Conservation (phyloP, 352 stramenopile genomes). For the Phytophthora boehmeriae region DNA sequence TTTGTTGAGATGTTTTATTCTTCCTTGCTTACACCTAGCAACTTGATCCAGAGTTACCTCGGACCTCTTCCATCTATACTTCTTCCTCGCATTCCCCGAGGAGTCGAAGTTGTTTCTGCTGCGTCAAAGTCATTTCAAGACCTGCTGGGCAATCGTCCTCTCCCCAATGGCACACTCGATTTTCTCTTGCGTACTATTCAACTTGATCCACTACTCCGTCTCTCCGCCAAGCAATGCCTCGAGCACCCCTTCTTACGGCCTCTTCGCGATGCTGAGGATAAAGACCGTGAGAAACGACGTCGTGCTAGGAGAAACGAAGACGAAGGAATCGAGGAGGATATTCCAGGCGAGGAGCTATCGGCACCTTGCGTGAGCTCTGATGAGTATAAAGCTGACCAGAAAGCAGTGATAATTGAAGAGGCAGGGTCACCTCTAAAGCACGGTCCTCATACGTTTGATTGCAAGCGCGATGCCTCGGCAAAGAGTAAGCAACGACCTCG, state of each 20-base stretch:
- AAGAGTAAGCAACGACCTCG: conserved; percentile 22
- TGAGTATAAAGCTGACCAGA: conserved; percentile 30
- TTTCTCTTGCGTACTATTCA: conserved; percentile 69
- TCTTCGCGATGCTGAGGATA: conserved; percentile 58
- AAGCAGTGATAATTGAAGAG: not conserved
- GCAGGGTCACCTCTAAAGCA: conserved; percentile 19
- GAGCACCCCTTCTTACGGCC: conserved; percentile 61
- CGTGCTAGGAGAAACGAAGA: conserved; percentile 33
- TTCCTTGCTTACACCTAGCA: conserved; percentile 35
- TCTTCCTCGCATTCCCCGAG: conserved; percentile 56
- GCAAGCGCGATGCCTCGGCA: conserved; percentile 26
- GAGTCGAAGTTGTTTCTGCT: conserved; percentile 40
- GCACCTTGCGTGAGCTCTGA: not conserved
- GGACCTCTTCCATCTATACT: conserved; percentile 56
- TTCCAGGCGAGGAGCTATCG: conserved; percentile 47
- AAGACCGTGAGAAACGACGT: conserved; percentile 47
- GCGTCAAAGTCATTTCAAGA: conserved; percentile 53
- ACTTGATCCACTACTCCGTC: conserved; percentile 60
- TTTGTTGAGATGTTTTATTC: not conserved
- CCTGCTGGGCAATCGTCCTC: conserved; percentile 40
- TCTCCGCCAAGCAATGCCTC: conserved; percentile 58
- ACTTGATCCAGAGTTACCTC: conserved; percentile 75
- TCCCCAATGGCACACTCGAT: conserved; percentile 70
- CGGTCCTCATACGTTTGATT: conserved; percentile 34
- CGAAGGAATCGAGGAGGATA: conserved; percentile 85